Evolutionary conservation across 2,329 filamentous ascomycete species (phyloP).

Genomic region (Monascus ruber): DNA sequence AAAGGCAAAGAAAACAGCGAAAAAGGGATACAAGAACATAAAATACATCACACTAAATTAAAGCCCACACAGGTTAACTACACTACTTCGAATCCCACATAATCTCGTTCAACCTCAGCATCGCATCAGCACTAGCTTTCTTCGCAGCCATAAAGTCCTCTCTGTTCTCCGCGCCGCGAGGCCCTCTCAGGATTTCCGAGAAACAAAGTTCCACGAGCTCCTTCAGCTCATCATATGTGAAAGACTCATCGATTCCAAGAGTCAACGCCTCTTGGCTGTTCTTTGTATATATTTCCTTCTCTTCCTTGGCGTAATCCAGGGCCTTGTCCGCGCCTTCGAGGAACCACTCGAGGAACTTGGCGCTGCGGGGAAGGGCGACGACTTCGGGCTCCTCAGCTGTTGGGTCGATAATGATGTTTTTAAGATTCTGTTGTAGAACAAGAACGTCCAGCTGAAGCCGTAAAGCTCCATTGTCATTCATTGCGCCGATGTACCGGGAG

Average conservation of each 20-base stretch:
- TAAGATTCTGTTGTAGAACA: conserved; percentile 91
- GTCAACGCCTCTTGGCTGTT: conserved; percentile 23
- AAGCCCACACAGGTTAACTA: background rate
- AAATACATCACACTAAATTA: background rate
- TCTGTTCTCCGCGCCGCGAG: conserved; percentile 28
- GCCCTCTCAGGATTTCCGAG: conserved; percentile 33
- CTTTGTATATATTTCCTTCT: conserved; percentile 29
- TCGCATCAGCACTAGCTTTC: conserved; percentile 33
- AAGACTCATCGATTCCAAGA: conserved; percentile 30
- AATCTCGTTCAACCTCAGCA: conserved; percentile 34
- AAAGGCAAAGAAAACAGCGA: background rate
- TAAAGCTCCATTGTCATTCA: conserved; percentile 75
- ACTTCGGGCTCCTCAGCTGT: conserved; percentile 16
- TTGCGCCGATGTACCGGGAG: conserved; percentile 58
- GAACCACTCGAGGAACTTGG: conserved; percentile 39
- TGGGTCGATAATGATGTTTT: conserved; percentile 58
- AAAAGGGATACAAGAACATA: background rate
- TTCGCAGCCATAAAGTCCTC: conserved; percentile 37
- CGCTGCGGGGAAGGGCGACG: conserved; percentile 32
- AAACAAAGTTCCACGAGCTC: conserved; percentile 36
- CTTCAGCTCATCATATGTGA: conserved; percentile 36
- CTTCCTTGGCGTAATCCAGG: conserved; percentile 33
- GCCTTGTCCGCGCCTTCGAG: conserved; percentile 35
- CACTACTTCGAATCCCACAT: conserved; percentile 36
- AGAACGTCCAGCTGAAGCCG: conserved; percentile 89